Evolutionary conservation across 306 rosid genomes (phyloP).

Genomic region (Morella rubra): DNA sequence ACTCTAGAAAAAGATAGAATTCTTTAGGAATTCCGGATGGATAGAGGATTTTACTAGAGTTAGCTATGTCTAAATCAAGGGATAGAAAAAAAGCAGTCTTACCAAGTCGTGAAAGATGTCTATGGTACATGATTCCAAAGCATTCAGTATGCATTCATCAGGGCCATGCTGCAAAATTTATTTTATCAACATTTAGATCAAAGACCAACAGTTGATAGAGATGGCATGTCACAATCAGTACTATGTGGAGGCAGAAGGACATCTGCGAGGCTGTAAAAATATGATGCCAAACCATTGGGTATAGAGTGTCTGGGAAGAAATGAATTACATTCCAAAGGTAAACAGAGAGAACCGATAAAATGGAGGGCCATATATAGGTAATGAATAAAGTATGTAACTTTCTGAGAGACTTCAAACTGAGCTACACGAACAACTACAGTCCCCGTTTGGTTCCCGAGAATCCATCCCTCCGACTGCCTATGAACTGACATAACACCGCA

Average conservation of each 20-base stretch:
- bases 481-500: not conserved
- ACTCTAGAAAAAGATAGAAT: not conserved
- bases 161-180: conserved; percentile 47
- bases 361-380: not conserved
- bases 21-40: not conserved
- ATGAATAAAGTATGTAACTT: conserved; percentile 10
- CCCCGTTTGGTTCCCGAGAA: conserved; percentile 4
- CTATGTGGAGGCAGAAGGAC: not conserved
- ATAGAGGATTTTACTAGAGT: not conserved
- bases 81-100: conserved; percentile 5
- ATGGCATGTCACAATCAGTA: not conserved
- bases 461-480: not conserved
- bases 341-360: not conserved
- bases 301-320: not conserved
- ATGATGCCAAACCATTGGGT: not conserved
- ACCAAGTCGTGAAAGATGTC: conserved; percentile 44
- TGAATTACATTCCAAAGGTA: not conserved
- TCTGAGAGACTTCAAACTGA: conserved; percentile 9
- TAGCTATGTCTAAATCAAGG: not conserved
- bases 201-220: not conserved
- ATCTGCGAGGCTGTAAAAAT: too few species aligned
- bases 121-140: conserved; percentile 53
- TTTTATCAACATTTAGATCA: not conserved
- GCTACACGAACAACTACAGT: conserved; percentile 8
- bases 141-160: conserved; percentile 54